Evolutionary conservation across 2,329 filamentous ascomycete genomes (phyloP), one percentile per base, ranked within the genome.

Genomic region (Sporothrix luriei): DNA sequence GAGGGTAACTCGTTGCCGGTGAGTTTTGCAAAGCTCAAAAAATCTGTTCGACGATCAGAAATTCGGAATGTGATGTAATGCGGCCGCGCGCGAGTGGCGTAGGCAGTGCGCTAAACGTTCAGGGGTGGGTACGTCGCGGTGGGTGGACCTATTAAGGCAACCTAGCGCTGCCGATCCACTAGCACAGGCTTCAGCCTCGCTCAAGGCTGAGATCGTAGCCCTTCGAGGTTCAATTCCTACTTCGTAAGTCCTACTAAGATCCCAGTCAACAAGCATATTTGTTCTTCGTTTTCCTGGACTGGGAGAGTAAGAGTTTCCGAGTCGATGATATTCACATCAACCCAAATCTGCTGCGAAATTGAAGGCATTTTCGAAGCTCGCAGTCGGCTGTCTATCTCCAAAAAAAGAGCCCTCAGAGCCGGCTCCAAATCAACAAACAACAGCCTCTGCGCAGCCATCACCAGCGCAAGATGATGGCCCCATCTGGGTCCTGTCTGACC

Each of bases 401-500:
- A 29, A 43, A 43, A 11, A 24, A 64, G 24, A 49, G 11, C 10
- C 61, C 1, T 7, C 16, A 33, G 43, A 48, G 9, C 14, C 59
- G 29, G 11, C 38, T 24, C 11, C 29, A 43, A 24, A 21, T 9
- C 11, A 26, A 19, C 9, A 29, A 29, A 43, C 38, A 61, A 24
- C 38, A 26, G 14, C 59, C 7, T 13, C 24, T 10, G 3, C 21
- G n/a, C 21, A 64, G 16, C 24, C 61, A 33, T 48, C 59, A 48
- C 40, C 54, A 16, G 19, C 61, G 13, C 24, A 5, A 49, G 61
- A 29, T n/a, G 40, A 64, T 13, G 61, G 61, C 7, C 61, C 64
- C 3, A 66, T 82, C 24, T 80, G 87, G 73, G 81, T 88, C 61
- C 70, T 88, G 21, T 87, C 85, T 0, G 85, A 88, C 75, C 78